Base-by-base conservation (phyloP, 495 filamentous ascomycete genomes). In the Extremus antarcticus region DNA sequence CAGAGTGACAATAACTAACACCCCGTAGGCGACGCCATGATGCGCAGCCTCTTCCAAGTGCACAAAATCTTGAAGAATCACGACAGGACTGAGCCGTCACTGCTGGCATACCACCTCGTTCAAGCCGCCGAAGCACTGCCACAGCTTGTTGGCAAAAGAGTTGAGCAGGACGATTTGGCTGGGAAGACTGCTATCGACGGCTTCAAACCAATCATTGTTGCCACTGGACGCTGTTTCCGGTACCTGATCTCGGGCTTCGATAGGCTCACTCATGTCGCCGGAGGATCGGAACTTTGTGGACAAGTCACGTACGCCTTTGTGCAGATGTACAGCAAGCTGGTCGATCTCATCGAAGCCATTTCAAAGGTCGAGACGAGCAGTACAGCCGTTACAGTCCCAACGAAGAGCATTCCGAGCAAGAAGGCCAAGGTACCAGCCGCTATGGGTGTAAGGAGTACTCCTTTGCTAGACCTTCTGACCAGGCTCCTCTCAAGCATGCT, bases 271-370 rank as follows among this genome's bases (percentile, higher is more conserved):
- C 17, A 56, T 21, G 32, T 49, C 35, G 21, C 51, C 4, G 53
- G 49, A 19, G 53, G 60, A 16, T 20, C 29, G 1, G 43, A 58
- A 15, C 11, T 61, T 15, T 50, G 54, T 20, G 51, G 59, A 19
- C 58, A 55, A 10, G 55, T 64, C 46, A 43, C 60, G 8, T 61
- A 62, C 35, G 47, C 51, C 2, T 56, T 40, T 25, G 54, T 56
- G 10, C 35, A 56, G 13, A 56, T 59, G 54, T 64, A 55, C 40
- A 25, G 39, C 4, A 39, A 25, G 29, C 50, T 60, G n/a, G 10
- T 63, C 25, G 47, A 52, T 15, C 25, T 20, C 15, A 16, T 63
- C 47, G 35, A 50, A 48, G 22, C 40, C 7, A 29, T 32, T 2
- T 38, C 43, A 16, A n/a, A 2, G 22, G 3, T 4, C 2, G 47